Conservation (phyloP, 208 protist genomes). For the Blastocrithidia nonstop region DNA sequence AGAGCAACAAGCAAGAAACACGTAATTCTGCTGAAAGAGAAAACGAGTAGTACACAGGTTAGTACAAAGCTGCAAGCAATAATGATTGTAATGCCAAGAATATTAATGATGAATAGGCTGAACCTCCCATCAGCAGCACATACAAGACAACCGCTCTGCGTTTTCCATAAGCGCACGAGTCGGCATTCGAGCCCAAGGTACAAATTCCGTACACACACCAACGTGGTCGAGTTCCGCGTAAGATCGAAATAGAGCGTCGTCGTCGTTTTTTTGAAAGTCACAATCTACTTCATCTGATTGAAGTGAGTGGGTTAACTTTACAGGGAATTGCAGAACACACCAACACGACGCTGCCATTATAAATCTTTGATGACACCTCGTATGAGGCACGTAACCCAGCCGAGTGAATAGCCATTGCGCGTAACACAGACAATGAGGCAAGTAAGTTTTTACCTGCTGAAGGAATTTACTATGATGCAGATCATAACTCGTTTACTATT, state of each 20-base stretch:
- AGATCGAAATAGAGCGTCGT: slow-evolving; percentile 90
- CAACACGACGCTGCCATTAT: slow-evolving; percentile 71
- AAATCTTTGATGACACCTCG: slow-evolving; percentile 93
- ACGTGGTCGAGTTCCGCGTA: slow-evolving; percentile 80
- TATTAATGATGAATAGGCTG: neutral
- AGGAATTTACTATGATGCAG: slow-evolving; percentile 29
- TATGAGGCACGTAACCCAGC: slow-evolving; percentile 84
- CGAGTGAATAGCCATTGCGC: slow-evolving; percentile 86
- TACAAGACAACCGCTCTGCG: slow-evolving; percentile 66
- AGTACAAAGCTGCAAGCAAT: too few relatives aligned
- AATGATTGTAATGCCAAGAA: neutral
- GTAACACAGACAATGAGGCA: slow-evolving; percentile 11
- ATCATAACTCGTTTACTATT: slow-evolving; percentile 25
- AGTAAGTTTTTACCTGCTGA: slow-evolving; percentile 75
- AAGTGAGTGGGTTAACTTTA: slow-evolving; percentile 50
- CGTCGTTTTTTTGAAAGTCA: slow-evolving; percentile 84
- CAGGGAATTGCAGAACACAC: slow-evolving; percentile 38
- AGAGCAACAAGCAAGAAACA: too few relatives aligned
- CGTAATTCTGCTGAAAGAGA: too few relatives aligned
- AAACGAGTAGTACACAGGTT: too few relatives aligned
- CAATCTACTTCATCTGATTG: slow-evolving; percentile 61
- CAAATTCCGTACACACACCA: slow-evolving; percentile 85
- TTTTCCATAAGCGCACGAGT: slow-evolving; percentile 57
- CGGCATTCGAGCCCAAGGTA: slow-evolving; percentile 92
- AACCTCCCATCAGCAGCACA: slow-evolving; percentile 41